Conservation (phyloP, 148 eudicot genomes). For the Mesembryanthemum crystallinum region DNA sequence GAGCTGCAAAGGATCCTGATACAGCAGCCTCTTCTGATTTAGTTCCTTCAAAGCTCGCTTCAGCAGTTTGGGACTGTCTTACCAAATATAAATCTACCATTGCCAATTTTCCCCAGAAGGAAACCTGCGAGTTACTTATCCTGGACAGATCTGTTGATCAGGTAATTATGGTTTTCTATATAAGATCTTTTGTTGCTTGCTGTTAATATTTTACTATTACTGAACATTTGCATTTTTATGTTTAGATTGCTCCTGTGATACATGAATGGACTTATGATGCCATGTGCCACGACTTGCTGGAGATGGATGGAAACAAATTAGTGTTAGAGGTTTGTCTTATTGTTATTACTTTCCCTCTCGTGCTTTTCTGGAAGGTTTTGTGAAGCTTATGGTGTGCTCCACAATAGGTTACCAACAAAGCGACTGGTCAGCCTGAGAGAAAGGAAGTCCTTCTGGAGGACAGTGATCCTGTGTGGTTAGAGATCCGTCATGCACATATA, state of each 20-base stretch:
- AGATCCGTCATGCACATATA: conserved; percentile 83
- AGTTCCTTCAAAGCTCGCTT: conserved; percentile 75
- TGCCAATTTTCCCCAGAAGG: conserved; percentile 75
- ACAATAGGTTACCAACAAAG: conserved; percentile 65
- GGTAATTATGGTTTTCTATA: conserved; percentile 34
- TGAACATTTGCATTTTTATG: conserved; percentile 15
- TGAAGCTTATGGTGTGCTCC: conserved; percentile 14
- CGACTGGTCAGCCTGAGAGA: conserved; percentile 72
- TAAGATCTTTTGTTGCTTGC: background rate
- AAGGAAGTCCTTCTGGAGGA: conserved; percentile 86
- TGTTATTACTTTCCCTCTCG: conserved; percentile 6
- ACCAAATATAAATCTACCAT: conserved; percentile 62
- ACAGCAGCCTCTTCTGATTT: conserved; percentile 44
- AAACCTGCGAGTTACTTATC: conserved; percentile 92
- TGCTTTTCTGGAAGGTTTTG: conserved; percentile 6
- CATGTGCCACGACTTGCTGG: conserved; percentile 94
- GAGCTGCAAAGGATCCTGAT: conserved; percentile 51
- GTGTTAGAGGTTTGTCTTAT: conserved; percentile 62
- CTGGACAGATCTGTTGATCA: conserved; percentile 91
- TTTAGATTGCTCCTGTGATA: conserved; percentile 92
- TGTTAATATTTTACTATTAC: conserved; percentile 19
- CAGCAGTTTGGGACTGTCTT: conserved; percentile 68
- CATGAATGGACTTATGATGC: conserved; percentile 99
- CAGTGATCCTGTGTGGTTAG: conserved; percentile 93
- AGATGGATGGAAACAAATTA: conserved; percentile 90